phyloP scores from a whole-genome alignment of 345 rosid genomes.

The Linum tenue region DNA sequence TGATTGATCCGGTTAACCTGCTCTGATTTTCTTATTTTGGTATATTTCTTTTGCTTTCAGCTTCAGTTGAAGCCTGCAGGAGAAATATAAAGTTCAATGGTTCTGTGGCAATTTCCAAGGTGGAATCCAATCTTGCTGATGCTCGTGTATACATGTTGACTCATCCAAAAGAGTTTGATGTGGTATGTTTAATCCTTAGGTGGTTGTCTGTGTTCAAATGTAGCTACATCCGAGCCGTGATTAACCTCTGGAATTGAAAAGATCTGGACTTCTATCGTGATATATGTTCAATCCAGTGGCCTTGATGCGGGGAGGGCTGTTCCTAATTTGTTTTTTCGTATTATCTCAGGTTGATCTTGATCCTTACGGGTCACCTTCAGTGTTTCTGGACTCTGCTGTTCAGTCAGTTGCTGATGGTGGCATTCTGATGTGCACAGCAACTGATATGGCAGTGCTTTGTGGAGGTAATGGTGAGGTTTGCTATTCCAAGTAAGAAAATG shows the following conservation, averaged over 20 bases:
- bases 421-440: conserved; percentile 94
- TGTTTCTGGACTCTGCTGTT: conserved; percentile 92
- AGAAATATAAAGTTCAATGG: conserved; percentile 94
- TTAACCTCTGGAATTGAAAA: no score
- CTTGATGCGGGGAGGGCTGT: neutral
- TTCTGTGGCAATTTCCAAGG: conserved; percentile 68
- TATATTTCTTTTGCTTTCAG: conserved; percentile 26
- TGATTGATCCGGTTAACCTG: neutral
- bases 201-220: neutral
- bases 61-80: conserved; percentile 83
- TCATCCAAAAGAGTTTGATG: conserved; percentile 90
- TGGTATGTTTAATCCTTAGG: conserved; percentile 36
- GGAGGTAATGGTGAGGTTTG: conserved; percentile 98
- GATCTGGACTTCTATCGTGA: no score
- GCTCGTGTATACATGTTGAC: conserved; percentile 95
- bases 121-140: conserved; percentile 91
- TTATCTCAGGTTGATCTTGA: conserved; percentile 92
- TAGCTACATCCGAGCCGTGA: no score
- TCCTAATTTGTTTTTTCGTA: neutral
- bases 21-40: conserved; percentile 6
- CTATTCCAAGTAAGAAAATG: conserved; percentile 87
- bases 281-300: no score
- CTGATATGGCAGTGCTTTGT: conserved; percentile 99
- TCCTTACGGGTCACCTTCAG: conserved; percentile 96
- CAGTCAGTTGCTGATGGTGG: conserved; percentile 97